phyloP scores from a whole-genome alignment of 2,329 filamentous ascomycete genomes.

The Aspergillus fumigatiaffinis region DNA sequence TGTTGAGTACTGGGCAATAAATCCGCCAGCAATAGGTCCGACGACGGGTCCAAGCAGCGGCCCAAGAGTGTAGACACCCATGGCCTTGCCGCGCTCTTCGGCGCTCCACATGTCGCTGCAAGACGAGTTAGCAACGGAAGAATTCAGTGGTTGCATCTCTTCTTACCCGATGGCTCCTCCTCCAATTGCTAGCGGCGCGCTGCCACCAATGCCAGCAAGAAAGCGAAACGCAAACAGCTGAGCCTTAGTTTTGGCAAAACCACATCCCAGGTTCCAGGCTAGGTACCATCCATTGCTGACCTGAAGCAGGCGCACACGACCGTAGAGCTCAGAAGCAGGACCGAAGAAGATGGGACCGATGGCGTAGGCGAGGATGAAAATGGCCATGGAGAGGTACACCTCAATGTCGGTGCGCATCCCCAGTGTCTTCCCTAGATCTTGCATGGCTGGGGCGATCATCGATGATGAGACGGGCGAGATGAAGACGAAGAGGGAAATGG shows the following conservation, averaged over 20 bases:
- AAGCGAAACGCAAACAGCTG: slow-evolving; percentile 58
- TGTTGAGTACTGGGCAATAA: slow-evolving; percentile 55
- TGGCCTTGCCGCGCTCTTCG: slow-evolving; percentile 57
- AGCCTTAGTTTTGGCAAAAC: slow-evolving; percentile 45
- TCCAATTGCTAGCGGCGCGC: background rate
- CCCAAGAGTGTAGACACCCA: slow-evolving; percentile 56
- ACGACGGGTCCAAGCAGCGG: slow-evolving; percentile 60
- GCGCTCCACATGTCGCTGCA: slow-evolving; percentile 21
- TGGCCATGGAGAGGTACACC: background rate
- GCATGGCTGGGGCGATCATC: background rate
- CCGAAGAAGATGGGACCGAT: slow-evolving; percentile 9
- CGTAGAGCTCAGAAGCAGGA: slow-evolving; percentile 13
- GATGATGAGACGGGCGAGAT: background rate
- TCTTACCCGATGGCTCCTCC: background rate
- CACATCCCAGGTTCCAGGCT: slow-evolving; percentile 12
- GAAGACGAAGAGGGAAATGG: background rate
- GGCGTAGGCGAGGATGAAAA: background rate
- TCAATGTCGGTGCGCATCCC: background rate
- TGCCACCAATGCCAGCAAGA: slow-evolving; percentile 55
- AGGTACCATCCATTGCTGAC: slow-evolving; percentile 13
- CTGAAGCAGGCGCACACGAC: slow-evolving; percentile 10
- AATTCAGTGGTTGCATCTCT: background rate
- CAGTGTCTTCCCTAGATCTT: background rate
- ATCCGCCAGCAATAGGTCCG: slow-evolving; percentile 60
- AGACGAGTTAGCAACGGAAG: slow-evolving; percentile 16